Conservation (phyloP, 2,329 filamentous ascomycete genomes). For the Ophiostoma piceae region DNA sequence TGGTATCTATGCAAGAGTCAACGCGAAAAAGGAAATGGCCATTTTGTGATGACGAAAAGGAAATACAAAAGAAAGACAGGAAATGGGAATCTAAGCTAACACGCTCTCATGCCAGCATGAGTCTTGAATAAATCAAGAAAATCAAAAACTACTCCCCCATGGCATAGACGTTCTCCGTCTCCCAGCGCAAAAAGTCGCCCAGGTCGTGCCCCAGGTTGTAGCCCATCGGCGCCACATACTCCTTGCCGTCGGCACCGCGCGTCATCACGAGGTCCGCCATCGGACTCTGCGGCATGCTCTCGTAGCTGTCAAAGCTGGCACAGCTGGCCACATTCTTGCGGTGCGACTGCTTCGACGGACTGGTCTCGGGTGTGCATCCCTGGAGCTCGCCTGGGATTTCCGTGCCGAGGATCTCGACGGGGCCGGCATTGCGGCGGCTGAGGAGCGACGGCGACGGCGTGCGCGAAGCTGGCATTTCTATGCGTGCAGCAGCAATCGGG, state of each 20-base stretch:
- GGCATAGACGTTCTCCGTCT: slow-evolving; percentile 46
- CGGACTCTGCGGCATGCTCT: slow-evolving; percentile 48
- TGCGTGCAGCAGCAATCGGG: not conserved
- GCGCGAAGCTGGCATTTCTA: slow-evolving; percentile 21
- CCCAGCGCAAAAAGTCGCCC: slow-evolving; percentile 55
- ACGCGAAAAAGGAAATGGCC: slow-evolving; percentile 9
- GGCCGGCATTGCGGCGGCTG: not conserved
- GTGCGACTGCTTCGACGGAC: not conserved
- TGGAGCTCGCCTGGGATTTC: slow-evolving; percentile 8
- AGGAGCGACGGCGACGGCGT: slow-evolving; percentile 15
- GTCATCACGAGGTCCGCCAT: slow-evolving; percentile 45
- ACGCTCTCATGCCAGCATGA: slow-evolving; percentile 13
- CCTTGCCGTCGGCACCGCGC: slow-evolving; percentile 38
- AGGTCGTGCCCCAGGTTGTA: slow-evolving; percentile 57
- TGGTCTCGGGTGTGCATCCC: not conserved
- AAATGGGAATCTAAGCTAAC: slow-evolving; percentile 6
- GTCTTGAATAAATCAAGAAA: not conserved
- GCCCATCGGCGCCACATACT: slow-evolving; percentile 47
- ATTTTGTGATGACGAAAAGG: not conserved
- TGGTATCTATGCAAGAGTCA: slow-evolving; percentile 11
- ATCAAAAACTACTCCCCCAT: not conserved
- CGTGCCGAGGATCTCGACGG: slow-evolving; percentile 6
- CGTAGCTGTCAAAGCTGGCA: slow-evolving; percentile 34
- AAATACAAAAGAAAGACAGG: not conserved
- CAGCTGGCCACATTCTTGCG: slow-evolving; percentile 21